A percentile compares a stretch with the other conserved stretches of the same genome.
phyloP scores from a whole-genome alignment of 2,329 filamentous ascomycete species.

The Fusarium decemcellulare region DNA sequence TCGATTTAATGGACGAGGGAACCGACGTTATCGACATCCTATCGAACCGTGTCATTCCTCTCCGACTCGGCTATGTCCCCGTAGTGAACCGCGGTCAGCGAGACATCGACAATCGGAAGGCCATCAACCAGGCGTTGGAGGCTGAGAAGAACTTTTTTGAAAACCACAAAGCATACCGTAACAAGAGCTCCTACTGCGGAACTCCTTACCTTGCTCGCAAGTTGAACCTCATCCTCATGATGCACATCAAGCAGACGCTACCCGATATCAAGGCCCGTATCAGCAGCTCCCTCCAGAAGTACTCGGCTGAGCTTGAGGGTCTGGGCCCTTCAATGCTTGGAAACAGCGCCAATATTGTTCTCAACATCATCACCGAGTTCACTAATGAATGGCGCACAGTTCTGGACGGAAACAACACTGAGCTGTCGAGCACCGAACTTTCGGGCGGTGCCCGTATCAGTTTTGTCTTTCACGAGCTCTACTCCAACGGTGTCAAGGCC shows the following conservation, averaged over 20 bases:
- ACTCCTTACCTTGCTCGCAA: constrained; percentile 97
- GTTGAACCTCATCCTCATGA: constrained; percentile 98
- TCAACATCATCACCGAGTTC: constrained; percentile 99
- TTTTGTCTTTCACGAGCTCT: constrained; percentile 99
- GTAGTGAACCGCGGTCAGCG: constrained; percentile 98
- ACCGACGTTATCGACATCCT: constrained; percentile 99
- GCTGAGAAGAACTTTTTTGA: constrained; percentile 98
- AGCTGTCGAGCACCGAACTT: constrained; percentile 93
- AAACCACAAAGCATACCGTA: constrained; percentile 97
- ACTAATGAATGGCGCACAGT: constrained; percentile 98
- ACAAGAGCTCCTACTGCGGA: constrained; percentile 98
- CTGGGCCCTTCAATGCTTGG: constrained; percentile 96
- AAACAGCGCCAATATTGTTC: constrained; percentile 94
- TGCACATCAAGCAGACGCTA: constrained; percentile 99
- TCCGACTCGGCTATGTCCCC: constrained; percentile 94
- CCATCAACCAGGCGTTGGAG: constrained; percentile 91
- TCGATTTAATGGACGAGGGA: constrained; percentile 98
- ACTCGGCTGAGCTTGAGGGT: constrained; percentile 82
- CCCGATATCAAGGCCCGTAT: constrained; percentile 99
- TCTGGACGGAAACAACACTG: constrained; percentile 95
- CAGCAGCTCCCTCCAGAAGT: constrained; percentile 93
- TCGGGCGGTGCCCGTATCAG: constrained; percentile 98
- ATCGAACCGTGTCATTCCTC: constrained; percentile 95
- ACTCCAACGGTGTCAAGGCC: constrained; percentile 97
- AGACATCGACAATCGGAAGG: constrained; percentile 98